Evolutionary conservation across 2,329 filamentous ascomycete species (phyloP).

Genomic region (Diaporthe citri): DNA sequence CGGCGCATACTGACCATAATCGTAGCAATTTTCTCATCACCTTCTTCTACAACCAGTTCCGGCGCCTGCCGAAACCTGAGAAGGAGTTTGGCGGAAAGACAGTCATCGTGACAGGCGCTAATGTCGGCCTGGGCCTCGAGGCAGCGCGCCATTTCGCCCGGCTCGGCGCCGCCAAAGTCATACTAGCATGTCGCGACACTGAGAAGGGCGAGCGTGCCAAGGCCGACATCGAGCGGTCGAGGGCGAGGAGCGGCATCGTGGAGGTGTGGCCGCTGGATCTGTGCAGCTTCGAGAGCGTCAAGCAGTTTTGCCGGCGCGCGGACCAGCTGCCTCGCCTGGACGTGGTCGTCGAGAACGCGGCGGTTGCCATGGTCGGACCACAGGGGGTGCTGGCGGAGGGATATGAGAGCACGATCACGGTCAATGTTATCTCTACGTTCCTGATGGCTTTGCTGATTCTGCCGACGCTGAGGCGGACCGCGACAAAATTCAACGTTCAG

Average conservation of each 20-base stretch:
- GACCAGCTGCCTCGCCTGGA: constrained; percentile 55
- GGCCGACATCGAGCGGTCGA: constrained; percentile 49
- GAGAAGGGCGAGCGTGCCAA: constrained; percentile 55
- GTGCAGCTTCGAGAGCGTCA: constrained; percentile 58
- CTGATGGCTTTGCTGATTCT: constrained; percentile 59
- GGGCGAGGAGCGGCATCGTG: constrained; percentile 46
- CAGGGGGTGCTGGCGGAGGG: constrained; percentile 49
- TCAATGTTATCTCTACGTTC: constrained; percentile 62
- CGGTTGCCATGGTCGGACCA: constrained; percentile 43
- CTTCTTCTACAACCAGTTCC: constrained; percentile 39
- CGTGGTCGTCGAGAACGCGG: constrained; percentile 58
- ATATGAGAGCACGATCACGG: constrained; percentile 56
- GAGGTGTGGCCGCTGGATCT: constrained; percentile 67
- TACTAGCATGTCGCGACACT: constrained; percentile 54
- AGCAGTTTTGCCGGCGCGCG: constrained; percentile 53
- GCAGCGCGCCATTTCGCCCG: constrained; percentile 52
- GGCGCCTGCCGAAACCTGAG: constrained; percentile 20
- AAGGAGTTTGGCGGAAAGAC: constrained; percentile 44
- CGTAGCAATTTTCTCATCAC: constrained; percentile 27
- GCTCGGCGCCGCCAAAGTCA: constrained; percentile 53
- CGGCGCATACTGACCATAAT: not conserved
- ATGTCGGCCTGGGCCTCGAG: constrained; percentile 56
- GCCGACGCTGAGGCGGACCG: constrained; percentile 55
- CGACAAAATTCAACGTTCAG: constrained; percentile 48
- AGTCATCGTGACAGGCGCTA: constrained; percentile 56